These are phyloP conservation scores for Austroboletus sp. DNA, from an alignment of 1,284 basidiomycete genomes.

Conservation along the genomic window DNA sequence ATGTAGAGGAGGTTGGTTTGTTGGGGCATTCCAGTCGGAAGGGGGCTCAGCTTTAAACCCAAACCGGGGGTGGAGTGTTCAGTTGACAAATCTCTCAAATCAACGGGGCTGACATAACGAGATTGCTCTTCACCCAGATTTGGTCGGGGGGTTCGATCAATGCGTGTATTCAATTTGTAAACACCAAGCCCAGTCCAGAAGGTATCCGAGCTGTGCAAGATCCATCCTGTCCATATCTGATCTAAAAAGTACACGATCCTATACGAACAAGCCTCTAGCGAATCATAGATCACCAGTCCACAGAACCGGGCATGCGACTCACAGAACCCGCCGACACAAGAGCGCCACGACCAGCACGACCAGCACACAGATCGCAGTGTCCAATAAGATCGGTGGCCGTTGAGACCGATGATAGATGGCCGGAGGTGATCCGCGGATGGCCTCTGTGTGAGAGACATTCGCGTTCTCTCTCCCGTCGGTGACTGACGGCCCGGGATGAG, in stretches of 20 bases:
- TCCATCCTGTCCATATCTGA: constrained; percentile 4
- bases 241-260: constrained; percentile 19
- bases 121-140: constrained; percentile 15
- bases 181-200: constrained; percentile 23
- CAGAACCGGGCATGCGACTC: constrained; percentile 23
- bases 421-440: constrained; percentile 19
- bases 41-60: constrained; percentile 17
- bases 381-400: constrained; percentile 57
- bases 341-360: constrained; percentile 58
- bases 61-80: constrained; percentile 1
- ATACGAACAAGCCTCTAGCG: constrained; percentile 10
- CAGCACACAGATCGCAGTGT: constrained; percentile 62
- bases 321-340: constrained; percentile 55
- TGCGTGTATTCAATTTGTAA: constrained; percentile 15
- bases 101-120: constrained; percentile 25
- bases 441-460: constrained; percentile 7
- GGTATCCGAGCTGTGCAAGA: constrained; percentile 15
- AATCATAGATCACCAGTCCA: constrained; percentile 21
- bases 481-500: constrained; percentile 11
- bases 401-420: constrained; percentile 14
- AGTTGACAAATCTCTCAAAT: constrained; percentile 25
- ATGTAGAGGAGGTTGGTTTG: background rate
- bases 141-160: constrained; percentile 19
- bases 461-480: constrained; percentile 9
- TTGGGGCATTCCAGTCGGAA: background rate